Evolutionary conservation across 2,329 filamentous ascomycete genomes (phyloP).

Genomic region (Hypomyces rosellus): DNA sequence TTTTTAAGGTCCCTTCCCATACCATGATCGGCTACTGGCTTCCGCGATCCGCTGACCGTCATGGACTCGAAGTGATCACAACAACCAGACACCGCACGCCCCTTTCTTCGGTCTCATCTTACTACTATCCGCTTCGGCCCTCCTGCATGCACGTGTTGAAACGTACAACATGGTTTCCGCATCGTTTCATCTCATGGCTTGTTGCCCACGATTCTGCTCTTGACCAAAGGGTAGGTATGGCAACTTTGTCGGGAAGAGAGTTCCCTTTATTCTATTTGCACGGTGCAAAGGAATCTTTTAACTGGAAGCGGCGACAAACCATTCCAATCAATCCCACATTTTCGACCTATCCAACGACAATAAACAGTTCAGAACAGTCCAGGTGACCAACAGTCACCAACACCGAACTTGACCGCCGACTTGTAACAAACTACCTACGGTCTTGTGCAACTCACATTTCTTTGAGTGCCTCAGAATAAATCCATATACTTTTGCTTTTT

Average conservation of each 20-base stretch:
- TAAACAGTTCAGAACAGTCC: not conserved
- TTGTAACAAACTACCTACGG: not conserved
- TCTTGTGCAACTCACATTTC: not conserved
- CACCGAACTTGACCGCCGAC: not conserved
- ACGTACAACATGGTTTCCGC: not conserved
- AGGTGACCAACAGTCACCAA: not conserved
- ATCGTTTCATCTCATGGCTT: not conserved
- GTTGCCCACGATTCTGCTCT: not conserved
- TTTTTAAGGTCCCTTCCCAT: not conserved
- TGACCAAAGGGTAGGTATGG: too few relatives aligned
- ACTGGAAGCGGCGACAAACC: too few relatives aligned
- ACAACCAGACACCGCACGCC: not conserved
- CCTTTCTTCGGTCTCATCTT: not conserved
- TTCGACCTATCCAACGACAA: not conserved
- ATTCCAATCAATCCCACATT: too few relatives aligned
- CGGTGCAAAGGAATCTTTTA: too few relatives aligned
- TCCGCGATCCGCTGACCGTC: constrained; percentile 9
- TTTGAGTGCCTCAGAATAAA: too few relatives aligned
- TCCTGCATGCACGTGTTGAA: not conserved
- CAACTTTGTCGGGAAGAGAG: too few relatives aligned
- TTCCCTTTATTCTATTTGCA: too few relatives aligned
- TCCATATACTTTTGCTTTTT: too few relatives aligned
- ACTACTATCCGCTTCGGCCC: not conserved
- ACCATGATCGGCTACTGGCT: constrained; percentile 13
- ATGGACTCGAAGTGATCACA: not conserved